Percentiles rank a stretch among this genome's conserved stretches.
These are phyloP conservation scores for Thielaviopsis musarum DNA, from an alignment of 2,329 filamentous ascomycete genomes.

Conservation along the genomic window DNA sequence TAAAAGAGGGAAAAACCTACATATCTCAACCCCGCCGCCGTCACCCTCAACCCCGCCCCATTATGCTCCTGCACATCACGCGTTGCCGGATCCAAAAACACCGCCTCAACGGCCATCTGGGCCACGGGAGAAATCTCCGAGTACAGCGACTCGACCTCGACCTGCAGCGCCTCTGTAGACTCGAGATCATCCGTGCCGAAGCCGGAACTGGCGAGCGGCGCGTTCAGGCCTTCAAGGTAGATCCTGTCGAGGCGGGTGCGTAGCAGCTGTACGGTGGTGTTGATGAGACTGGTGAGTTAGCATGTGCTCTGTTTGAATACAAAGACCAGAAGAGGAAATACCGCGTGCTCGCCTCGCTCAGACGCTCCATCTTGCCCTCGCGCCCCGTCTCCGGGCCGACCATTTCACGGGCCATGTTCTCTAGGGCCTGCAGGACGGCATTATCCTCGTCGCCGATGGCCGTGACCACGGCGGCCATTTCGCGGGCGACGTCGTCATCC, in stretches of 20 bases:
- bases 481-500: not conserved
- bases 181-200: conserved; percentile 21
- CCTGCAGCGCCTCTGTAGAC: conserved; percentile 32
- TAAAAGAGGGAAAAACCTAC: conserved; percentile 21
- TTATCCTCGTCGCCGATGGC: conserved; percentile 36
- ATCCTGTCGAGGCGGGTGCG: conserved; percentile 38
- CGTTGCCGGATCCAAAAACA: conserved; percentile 45
- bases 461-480: not conserved
- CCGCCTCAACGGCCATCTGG: conserved; percentile 53
- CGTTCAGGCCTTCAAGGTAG: conserved; percentile 29
- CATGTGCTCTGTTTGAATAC: not conserved
- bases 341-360: conserved; percentile 42
- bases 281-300: conserved; percentile 28
- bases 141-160: conserved; percentile 52
- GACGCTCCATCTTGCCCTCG: conserved; percentile 33
- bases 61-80: conserved; percentile 26
- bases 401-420: conserved; percentile 48
- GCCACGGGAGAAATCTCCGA: conserved; percentile 52
- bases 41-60: conserved; percentile 26
- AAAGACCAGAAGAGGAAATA: conserved; percentile 14
- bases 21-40: conserved; percentile 32
- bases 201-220: conserved; percentile 16
- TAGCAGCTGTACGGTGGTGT: conserved; percentile 37
- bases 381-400: conserved; percentile 34
- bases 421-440: conserved; percentile 44